phyloP scores from a whole-genome alignment of 441 rosid species.

The Populus hybrid region DNA sequence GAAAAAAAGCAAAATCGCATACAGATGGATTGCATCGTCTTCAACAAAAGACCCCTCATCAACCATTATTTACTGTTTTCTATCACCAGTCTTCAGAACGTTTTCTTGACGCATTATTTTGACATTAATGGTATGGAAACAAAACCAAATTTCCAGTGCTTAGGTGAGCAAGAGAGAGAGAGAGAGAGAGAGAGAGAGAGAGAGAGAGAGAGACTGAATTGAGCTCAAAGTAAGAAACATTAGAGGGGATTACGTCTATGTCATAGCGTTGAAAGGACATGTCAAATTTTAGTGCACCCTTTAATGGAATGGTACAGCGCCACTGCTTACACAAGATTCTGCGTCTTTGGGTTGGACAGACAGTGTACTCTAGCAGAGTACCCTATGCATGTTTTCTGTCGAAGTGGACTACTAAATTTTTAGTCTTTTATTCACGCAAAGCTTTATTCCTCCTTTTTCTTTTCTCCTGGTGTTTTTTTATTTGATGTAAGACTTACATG shows the following conservation, averaged over 20 bases:
- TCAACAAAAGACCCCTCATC: no score
- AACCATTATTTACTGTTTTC: not conserved
- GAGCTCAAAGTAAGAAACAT: not conserved
- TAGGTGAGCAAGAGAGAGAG: not conserved
- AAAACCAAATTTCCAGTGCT: not conserved
- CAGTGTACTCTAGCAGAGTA: conserved; percentile 23
- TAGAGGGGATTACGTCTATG: conserved; percentile 3
- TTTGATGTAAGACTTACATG: not conserved
- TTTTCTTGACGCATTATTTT: not conserved
- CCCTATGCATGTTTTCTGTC: conserved; percentile 23
- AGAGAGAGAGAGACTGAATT: no score
- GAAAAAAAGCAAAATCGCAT: no score
- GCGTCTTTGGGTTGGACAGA: conserved; percentile 31
- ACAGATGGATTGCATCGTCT: no score
- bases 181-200: no score
- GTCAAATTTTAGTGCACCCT: conserved; percentile 25
- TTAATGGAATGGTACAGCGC: conserved; percentile 27
- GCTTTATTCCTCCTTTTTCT: not conserved
- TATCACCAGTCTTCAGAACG: no score
- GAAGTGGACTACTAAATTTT: conserved; percentile 3
- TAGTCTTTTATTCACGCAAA: conserved; percentile 16
- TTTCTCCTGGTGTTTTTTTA: not conserved
- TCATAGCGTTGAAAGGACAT: conserved; percentile 29
- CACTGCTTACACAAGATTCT: conserved; percentile 18
- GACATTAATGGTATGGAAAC: not conserved